Evolutionary conservation across 495 filamentous ascomycete genomes (phyloP), one percentile per base, ranked within the genome.

Genomic region (Thozetella sp.): DNA sequence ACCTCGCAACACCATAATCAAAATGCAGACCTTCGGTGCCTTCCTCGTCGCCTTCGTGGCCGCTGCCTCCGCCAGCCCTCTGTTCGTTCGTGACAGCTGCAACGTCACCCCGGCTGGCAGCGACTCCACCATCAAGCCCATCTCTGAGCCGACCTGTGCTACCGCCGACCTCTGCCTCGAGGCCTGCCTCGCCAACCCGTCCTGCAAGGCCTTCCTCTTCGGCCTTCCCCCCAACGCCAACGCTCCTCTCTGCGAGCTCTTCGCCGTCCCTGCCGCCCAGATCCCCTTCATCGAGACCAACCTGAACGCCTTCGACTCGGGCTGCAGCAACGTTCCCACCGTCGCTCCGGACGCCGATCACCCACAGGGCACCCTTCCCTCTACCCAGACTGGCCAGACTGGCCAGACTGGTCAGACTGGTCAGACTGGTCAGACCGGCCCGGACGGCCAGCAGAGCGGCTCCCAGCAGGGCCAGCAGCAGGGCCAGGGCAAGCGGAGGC

Each of bases 141-240:
- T 48, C n/a, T 11, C 9, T 19, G 9, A 11, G 10, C 43, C 43
- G 3, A 3, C n/a, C 4, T 10, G 12, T n/a, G 20, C 43, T 20
- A 48, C 43, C n/a, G 43, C 43, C 43, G 43, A 48, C 43, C 43
- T 48, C n/a, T 48, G 43, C 43, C 43, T 9, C 4, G 9, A 11
- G 10, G 43, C 43, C n/a, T 48, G 43, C n/a, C 9, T 19, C 10
- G 43, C 43, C 43, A 48, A 48, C 43, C n/a, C 43, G 43, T 9
- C 43, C n/a, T 48, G 43, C 43, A 48, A 48, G 43, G 43, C 43
- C 9, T 48, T 48, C 43, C 43, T 48, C 43, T 48, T 48, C n/a
- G 43, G 43, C 6, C 43, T 48, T 11, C 43, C 43, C n/a, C 6
- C 43, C 9, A 19, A 19, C 3, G 43, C 43, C n/a, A 20, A 4